phyloP scores from a whole-genome alignment of 805 yeast species.

The Vanderwaltozyma polyspora region DNA sequence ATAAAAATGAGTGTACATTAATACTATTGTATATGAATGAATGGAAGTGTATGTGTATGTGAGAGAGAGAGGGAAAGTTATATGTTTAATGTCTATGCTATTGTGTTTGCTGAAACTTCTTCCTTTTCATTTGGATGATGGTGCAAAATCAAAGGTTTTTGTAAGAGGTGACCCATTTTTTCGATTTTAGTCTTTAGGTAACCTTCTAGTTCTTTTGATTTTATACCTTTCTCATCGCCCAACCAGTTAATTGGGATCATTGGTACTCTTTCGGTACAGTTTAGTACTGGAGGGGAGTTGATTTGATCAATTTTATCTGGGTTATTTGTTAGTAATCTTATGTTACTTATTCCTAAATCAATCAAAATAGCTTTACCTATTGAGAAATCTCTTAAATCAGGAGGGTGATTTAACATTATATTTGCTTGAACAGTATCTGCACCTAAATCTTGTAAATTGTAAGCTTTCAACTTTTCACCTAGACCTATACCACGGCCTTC shows the following conservation, averaged over 20 bases:
- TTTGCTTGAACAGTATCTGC: slow-evolving; percentile 98
- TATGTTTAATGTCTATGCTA: background rate
- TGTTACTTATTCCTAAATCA: slow-evolving; percentile 65
- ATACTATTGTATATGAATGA: too few species aligned
- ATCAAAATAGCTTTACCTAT: slow-evolving; percentile 85
- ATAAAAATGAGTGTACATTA: too few species aligned
- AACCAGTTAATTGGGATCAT: slow-evolving; percentile 96
- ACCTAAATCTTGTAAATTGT: slow-evolving; percentile 92
- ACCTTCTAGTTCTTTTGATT: slow-evolving; percentile 81
- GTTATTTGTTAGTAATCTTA: slow-evolving; percentile 80
- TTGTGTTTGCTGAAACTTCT: background rate
- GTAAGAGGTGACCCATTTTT: slow-evolving; percentile 90
- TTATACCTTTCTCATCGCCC: slow-evolving; percentile 48
- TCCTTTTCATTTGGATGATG: slow-evolving; percentile 7
- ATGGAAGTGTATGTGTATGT: too few species aligned
- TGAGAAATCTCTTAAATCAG: slow-evolving; percentile 90
- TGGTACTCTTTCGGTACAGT: slow-evolving; percentile 82
- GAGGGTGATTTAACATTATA: slow-evolving; percentile 85
- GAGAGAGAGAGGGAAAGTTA: too few species aligned
- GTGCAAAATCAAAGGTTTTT: slow-evolving; percentile 30
- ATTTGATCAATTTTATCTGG: slow-evolving; percentile 95
- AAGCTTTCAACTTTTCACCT: slow-evolving; percentile 95
- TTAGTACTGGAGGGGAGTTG: slow-evolving; percentile 68
- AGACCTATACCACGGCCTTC: slow-evolving; percentile 98
- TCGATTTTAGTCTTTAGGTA: slow-evolving; percentile 89